These are phyloP conservation scores for Tubosaeta sp. DNA, from an alignment of 768 basidiomycete genomes.

Conservation along the genomic window DNA sequence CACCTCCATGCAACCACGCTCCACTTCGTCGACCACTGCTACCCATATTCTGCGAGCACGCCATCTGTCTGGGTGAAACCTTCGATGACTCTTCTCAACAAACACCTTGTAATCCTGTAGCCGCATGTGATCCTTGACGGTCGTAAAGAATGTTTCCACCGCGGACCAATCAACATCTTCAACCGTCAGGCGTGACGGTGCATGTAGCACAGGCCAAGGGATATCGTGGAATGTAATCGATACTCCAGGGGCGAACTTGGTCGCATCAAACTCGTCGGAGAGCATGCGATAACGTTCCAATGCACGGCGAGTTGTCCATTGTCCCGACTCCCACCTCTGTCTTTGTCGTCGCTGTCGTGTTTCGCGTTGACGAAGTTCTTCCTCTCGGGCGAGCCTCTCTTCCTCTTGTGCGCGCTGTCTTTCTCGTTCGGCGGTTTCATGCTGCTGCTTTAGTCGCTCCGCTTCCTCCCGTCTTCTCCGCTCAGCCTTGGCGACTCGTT, in stretches of 20 bases:
- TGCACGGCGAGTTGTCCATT: conserved; percentile 63
- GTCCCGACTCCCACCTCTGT: conserved; percentile 52
- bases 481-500: conserved; percentile 34
- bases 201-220: conserved; percentile 71
- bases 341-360: conserved; percentile 44
- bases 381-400: conserved; percentile 30
- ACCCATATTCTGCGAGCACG: conserved; percentile 58
- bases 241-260: conserved; percentile 48
- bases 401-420: conserved; percentile 21
- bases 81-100: conserved; percentile 64
- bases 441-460: conserved; percentile 19
- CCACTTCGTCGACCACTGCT: conserved; percentile 53
- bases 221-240: conserved; percentile 59
- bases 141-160: conserved; percentile 67
- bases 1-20: conserved; percentile 59
- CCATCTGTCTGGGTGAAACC: conserved; percentile 84
- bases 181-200: conserved; percentile 48
- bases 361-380: conserved; percentile 36
- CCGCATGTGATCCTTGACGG: conserved; percentile 49
- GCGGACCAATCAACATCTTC: conserved; percentile 69
- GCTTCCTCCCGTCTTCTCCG: conserved; percentile 30
- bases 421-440: conserved; percentile 25
- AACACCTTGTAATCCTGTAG: conserved; percentile 59
- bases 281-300: conserved; percentile 64
- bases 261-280: conserved; percentile 58